A percentile compares a stretch with the other conserved stretches of the same genome.
Conservation (phyloP, 257 asterid species). For the Nicotiana noctiflora region DNA sequence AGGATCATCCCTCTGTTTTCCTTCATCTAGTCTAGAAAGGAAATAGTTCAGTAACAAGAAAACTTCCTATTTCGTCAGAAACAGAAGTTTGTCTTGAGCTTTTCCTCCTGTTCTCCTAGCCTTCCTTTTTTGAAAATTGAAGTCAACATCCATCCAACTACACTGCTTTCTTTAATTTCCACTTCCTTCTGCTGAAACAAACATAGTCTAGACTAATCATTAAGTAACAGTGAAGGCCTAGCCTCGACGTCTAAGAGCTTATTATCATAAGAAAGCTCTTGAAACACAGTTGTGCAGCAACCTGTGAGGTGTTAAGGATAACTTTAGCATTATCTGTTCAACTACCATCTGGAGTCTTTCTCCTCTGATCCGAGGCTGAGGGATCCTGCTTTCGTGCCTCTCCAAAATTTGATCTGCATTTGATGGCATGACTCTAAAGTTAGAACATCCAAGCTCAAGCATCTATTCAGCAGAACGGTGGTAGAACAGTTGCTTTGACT, state of each 20-base stretch:
- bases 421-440: background rate
- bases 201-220: background rate
- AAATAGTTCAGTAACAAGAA: background rate
- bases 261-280: background rate
- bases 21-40: background rate
- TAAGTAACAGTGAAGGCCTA: background rate
- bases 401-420: conserved; percentile 61
- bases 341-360: conserved; percentile 27
- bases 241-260: background rate
- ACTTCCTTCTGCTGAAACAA: background rate
- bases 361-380: conserved; percentile 34
- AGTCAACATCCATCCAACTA: background rate
- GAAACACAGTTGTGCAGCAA: background rate
- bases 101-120: background rate
- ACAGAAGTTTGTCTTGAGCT: too few relatives aligned
- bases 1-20: background rate
- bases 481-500: background rate
- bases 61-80: too few relatives aligned
- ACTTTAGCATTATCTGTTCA: background rate
- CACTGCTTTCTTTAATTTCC: background rate
- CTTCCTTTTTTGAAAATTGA: background rate
- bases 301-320: background rate
- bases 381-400: conserved; percentile 48
- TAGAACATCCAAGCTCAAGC: background rate
- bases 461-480: background rate